These are phyloP conservation scores for Gossypium trilobum DNA, from an alignment of 441 rosid species.

Conservation along the genomic window DNA sequence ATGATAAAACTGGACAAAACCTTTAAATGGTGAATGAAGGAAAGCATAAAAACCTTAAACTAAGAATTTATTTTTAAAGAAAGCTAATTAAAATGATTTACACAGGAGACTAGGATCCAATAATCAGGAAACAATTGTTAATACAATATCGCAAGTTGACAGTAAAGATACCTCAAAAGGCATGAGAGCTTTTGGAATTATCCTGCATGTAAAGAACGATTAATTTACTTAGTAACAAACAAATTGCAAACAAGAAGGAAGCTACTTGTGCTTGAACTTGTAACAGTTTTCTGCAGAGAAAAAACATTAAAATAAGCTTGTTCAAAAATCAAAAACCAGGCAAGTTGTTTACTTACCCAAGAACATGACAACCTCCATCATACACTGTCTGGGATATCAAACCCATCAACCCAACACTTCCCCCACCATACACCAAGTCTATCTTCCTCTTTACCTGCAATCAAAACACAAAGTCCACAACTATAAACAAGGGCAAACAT, in stretches of 20 bases:
- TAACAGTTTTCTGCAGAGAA: constrained; percentile 5
- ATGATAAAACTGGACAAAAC: background rate
- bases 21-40: background rate
- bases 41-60: background rate
- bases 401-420: constrained; percentile 94
- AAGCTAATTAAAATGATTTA: background rate
- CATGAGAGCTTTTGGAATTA: constrained; percentile 89
- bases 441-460: constrained; percentile 75
- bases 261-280: constrained; percentile 2
- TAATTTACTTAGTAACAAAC: constrained; percentile 9
- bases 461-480: constrained; percentile 3
- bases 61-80: background rate
- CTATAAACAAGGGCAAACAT: background rate
- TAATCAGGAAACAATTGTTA: background rate
- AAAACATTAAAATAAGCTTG: constrained; percentile 8
- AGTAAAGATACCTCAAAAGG: constrained; percentile 59
- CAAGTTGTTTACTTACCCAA: constrained; percentile 50
- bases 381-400: constrained; percentile 69
- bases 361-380: constrained; percentile 81
- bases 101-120: background rate
- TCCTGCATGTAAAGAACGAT: constrained; percentile 42
- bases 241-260: constrained; percentile 19
- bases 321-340: background rate
- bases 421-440: constrained; percentile 90
- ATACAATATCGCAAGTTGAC: background rate